Percentiles rank a stretch among this genome's conserved stretches.
Conservation (phyloP, 352 stramenopile genomes). For the Halophytophthora batemanensis region DNA sequence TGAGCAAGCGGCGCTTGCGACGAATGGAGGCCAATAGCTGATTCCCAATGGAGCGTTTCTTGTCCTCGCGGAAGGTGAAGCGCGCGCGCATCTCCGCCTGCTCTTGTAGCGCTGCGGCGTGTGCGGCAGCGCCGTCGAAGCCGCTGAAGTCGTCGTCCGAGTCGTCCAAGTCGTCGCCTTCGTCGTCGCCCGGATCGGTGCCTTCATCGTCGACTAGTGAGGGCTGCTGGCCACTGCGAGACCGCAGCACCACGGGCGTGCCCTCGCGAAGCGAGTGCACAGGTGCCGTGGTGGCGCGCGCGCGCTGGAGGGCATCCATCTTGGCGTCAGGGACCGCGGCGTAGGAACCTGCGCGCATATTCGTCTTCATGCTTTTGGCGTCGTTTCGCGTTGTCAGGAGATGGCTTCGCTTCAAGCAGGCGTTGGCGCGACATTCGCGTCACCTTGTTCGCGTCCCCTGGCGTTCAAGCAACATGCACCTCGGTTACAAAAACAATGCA, state of each 20-base stretch:
- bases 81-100: constrained; percentile 40
- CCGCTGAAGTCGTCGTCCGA: constrained; percentile 1
- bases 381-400: no score
- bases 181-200: constrained; percentile 18
- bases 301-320: background rate
- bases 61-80: constrained; percentile 54
- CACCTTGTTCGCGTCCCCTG: no score
- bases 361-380: no score
- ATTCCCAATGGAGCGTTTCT: constrained; percentile 25
- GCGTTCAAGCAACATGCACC: no score
- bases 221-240: constrained; percentile 6
- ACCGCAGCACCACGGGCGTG: constrained; percentile 17
- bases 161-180: constrained; percentile 26
- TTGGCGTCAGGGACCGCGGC: background rate
- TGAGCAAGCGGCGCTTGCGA: constrained; percentile 59
- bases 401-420: no score
- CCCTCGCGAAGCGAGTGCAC: constrained; percentile 21
- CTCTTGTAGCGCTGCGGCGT: constrained; percentile 23
- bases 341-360: no score
- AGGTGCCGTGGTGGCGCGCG: background rate
- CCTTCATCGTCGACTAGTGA: constrained; percentile 11
- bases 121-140: constrained; percentile 30
- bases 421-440: no score
- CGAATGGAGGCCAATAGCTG: constrained; percentile 48
- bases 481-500: no score